Percentiles rank a stretch among this genome's conserved stretches.
phyloP scores from a whole-genome alignment of 2,329 filamentous ascomycete species.

The Cercospora sp. region DNA sequence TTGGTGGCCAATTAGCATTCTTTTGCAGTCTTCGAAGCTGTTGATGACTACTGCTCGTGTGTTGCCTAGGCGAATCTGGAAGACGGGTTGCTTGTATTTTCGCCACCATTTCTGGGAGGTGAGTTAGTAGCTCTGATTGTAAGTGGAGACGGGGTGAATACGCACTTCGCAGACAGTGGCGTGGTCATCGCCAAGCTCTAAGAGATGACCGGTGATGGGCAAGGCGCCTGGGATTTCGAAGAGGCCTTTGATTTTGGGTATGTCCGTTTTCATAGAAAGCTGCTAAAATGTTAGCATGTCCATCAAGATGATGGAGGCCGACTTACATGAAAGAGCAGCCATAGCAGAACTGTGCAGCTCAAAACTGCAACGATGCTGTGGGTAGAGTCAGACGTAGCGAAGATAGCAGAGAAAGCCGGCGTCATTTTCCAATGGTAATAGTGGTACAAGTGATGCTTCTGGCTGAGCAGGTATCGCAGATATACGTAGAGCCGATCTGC shows the following conservation, averaged over 20 bases:
- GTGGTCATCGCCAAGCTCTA: conserved; percentile 55
- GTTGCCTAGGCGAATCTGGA: conserved; percentile 57
- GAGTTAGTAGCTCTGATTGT: not conserved
- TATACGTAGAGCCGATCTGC: not conserved
- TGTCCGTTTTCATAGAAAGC: not conserved
- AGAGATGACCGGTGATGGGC: conserved; percentile 54
- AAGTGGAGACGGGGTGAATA: not conserved
- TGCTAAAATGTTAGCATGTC: not conserved
- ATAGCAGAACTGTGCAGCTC: not conserved
- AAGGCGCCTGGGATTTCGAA: conserved; percentile 54
- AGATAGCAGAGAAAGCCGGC: not conserved
- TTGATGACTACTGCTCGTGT: conserved; percentile 56
- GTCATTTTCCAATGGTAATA: not conserved
- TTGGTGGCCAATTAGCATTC: conserved; percentile 53
- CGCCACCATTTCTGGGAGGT: conserved; percentile 44
- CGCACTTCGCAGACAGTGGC: conserved; percentile 48
- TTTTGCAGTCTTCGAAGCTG: conserved; percentile 54
- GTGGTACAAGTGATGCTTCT: not conserved
- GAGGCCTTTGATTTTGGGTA: conserved; percentile 45
- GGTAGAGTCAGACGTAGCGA: not conserved
- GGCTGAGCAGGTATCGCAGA: not conserved
- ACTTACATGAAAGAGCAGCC: conserved; percentile 21
- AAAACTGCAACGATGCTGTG: not conserved
- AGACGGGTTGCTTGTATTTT: conserved; percentile 50
- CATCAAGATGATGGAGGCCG: not conserved